Conservation (phyloP, 169 alveolate genomes). For the Pseudocohnilembus persalinus region DNA sequence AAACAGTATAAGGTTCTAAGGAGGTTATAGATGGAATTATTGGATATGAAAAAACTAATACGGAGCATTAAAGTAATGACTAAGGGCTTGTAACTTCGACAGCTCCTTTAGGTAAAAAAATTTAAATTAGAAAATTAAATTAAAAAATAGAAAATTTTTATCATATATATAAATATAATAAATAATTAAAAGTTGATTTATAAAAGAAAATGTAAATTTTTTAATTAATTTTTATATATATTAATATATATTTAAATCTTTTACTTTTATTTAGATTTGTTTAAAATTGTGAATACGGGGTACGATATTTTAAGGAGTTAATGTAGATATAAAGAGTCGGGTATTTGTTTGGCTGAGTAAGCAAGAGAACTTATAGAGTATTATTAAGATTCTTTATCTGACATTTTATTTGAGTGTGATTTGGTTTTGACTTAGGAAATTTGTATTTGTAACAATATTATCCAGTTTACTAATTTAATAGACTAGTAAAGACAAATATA, state of each 20-base stretch:
- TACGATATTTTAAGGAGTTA: neutral
- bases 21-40: slow-evolving; percentile 4
- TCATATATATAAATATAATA: too few relatives aligned
- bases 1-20: slow-evolving; percentile 1
- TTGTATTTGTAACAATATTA: slow-evolving; percentile 6
- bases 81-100: neutral
- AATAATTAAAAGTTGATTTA: too few relatives aligned
- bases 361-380: neutral
- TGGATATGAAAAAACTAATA: slow-evolving; percentile 11
- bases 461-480: neutral
- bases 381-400: neutral
- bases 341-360: neutral
- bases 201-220: too few relatives aligned
- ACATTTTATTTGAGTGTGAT: slow-evolving; percentile 6
- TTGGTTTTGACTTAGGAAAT: neutral
- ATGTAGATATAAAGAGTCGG: neutral
- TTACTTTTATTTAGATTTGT: neutral
- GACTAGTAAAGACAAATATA: neutral
- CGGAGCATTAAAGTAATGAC: neutral
- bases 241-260: too few relatives aligned
- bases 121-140: too few relatives aligned
- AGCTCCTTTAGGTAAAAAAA: neutral
- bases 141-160: too few relatives aligned
- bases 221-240: too few relatives aligned
- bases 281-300: slow-evolving; percentile 5